Evolutionary conservation across 2,329 filamentous ascomycete genomes (phyloP).

Genomic region (Alternaria ethzedia): DNA sequence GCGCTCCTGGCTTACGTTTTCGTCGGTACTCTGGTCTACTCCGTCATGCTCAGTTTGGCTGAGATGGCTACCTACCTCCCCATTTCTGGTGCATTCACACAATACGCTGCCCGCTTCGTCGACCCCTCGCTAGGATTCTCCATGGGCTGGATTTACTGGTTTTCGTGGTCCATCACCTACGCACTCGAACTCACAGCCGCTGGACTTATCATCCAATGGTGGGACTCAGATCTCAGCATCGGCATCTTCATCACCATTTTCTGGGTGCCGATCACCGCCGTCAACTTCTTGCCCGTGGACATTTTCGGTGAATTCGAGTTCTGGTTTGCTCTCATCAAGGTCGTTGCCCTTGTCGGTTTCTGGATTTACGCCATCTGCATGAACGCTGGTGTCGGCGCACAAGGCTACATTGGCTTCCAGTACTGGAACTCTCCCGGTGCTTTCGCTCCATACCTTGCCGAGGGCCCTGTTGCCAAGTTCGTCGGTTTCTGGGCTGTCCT

Average conservation of each 20-base stretch:
- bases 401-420: slow-evolving; percentile 76
- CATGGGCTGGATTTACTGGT: slow-evolving; percentile 87
- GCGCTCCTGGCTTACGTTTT: slow-evolving; percentile 56
- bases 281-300: slow-evolving; percentile 75
- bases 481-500: slow-evolving; percentile 73
- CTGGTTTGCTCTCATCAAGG: slow-evolving; percentile 79
- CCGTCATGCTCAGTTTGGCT: slow-evolving; percentile 69
- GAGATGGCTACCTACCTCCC: slow-evolving; percentile 82
- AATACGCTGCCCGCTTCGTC: slow-evolving; percentile 77
- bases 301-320: slow-evolving; percentile 81
- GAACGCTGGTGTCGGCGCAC: slow-evolving; percentile 69
- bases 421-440: slow-evolving; percentile 74
- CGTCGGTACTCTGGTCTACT: slow-evolving; percentile 74
- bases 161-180: slow-evolving; percentile 75
- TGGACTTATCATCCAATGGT: slow-evolving; percentile 78
- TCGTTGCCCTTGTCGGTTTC: slow-evolving; percentile 75
- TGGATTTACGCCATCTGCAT: slow-evolving; percentile 78
- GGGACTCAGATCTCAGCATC: slow-evolving; percentile 67
- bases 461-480: slow-evolving; percentile 67
- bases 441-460: slow-evolving; percentile 68
- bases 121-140: slow-evolving; percentile 75
- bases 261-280: slow-evolving; percentile 69
- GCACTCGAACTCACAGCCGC: slow-evolving; percentile 76
- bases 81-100: slow-evolving; percentile 76
- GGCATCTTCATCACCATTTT: slow-evolving; percentile 77